Percentiles rank a stretch among this genome's conserved stretches.
These are phyloP conservation scores for Salvia sclarea DNA, from an alignment of 305 asterid genomes.

Conservation along the genomic window DNA sequence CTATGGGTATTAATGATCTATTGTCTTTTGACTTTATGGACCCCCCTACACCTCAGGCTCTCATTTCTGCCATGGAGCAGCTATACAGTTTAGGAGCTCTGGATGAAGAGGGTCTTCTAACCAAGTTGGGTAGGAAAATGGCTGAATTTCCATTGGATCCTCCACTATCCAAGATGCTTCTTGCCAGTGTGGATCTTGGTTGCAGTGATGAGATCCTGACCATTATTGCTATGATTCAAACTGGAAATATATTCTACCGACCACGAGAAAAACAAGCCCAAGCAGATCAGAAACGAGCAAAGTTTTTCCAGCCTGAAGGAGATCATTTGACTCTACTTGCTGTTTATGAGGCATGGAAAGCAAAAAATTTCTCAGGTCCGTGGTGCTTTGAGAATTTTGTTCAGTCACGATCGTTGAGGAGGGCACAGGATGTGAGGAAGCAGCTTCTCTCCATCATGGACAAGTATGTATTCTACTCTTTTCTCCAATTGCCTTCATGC, in stretches of 20 bases:
- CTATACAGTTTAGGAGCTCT: constrained; percentile 83
- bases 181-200: constrained; percentile 88
- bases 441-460: constrained; percentile 91
- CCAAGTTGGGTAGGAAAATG: constrained; percentile 90
- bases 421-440: constrained; percentile 91
- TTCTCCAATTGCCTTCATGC: constrained; percentile 1
- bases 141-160: constrained; percentile 93
- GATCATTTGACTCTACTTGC: constrained; percentile 86
- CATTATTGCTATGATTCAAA: constrained; percentile 85
- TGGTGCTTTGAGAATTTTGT: constrained; percentile 93
- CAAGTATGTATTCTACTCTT: constrained; percentile 50
- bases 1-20: constrained; percentile 86
- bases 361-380: constrained; percentile 78
- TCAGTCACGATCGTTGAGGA: constrained; percentile 73
- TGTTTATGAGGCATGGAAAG: constrained; percentile 94
- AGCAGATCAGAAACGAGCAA: constrained; percentile 82
- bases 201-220: constrained; percentile 92
- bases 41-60: constrained; percentile 92
- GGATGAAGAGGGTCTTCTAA: constrained; percentile 90
- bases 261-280: constrained; percentile 91
- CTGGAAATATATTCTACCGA: constrained; percentile 79
- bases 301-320: constrained; percentile 90
- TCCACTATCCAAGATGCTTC: constrained; percentile 87
- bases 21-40: constrained; percentile 91
- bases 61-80: constrained; percentile 86